phyloP scores from a whole-genome alignment of 306 rosid species.

The Trichosanthes truncata region DNA sequence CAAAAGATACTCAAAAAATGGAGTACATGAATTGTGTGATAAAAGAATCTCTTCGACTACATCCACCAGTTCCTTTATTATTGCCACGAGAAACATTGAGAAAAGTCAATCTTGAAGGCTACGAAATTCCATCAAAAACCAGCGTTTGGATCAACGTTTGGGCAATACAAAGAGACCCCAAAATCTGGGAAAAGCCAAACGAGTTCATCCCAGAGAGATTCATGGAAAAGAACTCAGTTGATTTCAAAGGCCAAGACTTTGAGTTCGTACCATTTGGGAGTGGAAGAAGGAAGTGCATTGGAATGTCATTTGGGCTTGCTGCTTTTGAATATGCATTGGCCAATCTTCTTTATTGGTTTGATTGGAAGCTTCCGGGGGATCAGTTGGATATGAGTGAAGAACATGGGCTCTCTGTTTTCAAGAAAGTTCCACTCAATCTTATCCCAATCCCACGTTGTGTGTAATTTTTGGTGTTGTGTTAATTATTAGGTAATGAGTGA shows the following conservation, averaged over 20 bases:
- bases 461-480: neutral
- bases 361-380: neutral
- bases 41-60: neutral
- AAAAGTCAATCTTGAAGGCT: neutral
- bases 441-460: neutral
- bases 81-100: neutral
- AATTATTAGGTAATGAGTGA: neutral
- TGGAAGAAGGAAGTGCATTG: neutral
- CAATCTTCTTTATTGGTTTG: neutral
- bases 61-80: neutral
- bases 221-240: neutral
- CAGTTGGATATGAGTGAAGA: neutral
- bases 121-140: neutral
- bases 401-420: neutral
- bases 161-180: neutral
- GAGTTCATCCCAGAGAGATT: conserved; percentile 1
- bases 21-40: neutral
- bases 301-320: neutral
- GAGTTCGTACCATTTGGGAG: conserved; percentile 1
- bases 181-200: neutral
- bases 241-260: neutral
- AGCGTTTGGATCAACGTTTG: neutral
- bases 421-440: neutral
- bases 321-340: neutral
- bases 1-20: neutral